phyloP scores from a whole-genome alignment of 257 asterid genomes.

The Nyctanthes arbortristis region DNA sequence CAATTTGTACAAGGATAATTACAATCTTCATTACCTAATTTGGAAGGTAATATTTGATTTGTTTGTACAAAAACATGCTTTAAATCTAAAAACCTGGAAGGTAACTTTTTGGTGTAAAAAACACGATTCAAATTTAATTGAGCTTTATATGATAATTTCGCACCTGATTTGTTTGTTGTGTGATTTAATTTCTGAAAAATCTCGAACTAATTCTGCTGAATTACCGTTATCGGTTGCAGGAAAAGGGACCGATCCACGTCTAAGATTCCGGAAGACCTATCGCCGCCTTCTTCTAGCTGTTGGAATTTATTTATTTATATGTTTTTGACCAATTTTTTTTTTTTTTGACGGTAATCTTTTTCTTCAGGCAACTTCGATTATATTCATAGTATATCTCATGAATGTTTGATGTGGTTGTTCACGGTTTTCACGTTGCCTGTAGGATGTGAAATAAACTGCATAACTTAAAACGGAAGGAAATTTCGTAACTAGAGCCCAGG shows the following conservation, averaged over 20 bases:
- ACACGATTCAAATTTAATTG: not conserved
- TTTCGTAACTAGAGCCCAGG: not conserved
- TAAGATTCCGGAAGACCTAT: not conserved
- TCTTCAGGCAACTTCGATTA: not conserved
- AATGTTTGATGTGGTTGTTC: not conserved
- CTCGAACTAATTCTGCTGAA: not conserved
- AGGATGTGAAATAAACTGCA: not conserved
- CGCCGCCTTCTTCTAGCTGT: too few relatives aligned
- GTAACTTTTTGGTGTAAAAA: not conserved
- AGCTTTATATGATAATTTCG: not conserved
- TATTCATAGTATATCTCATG: not conserved
- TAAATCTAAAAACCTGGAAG: not conserved
- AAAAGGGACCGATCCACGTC: not conserved
- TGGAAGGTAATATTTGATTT: not conserved
- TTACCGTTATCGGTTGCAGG: not conserved
- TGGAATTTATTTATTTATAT: not conserved
- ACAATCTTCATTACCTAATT: not conserved
- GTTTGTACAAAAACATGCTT: too few relatives aligned
- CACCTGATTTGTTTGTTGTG: not conserved
- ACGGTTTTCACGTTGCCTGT: not conserved
- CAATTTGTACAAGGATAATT: not conserved
- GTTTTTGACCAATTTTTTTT: not conserved
- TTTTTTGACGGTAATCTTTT: not conserved
- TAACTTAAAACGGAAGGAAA: too few relatives aligned
- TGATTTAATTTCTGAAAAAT: not conserved